Conservation (phyloP, 805 yeast species). For the Komagataella mondaviorum region DNA sequence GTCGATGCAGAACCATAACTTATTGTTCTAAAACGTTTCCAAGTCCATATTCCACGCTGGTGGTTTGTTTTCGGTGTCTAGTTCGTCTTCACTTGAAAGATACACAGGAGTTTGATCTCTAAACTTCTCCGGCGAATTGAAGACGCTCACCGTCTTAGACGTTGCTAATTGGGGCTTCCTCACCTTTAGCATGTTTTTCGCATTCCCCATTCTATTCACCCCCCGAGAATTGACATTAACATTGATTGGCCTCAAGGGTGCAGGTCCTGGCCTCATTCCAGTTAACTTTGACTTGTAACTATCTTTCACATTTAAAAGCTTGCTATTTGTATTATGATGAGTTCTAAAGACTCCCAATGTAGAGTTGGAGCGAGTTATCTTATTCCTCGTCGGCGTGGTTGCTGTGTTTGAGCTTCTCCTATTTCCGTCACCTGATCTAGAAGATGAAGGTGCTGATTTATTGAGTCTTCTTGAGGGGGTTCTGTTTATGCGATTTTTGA, state of each 20-base stretch:
- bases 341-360: not conserved
- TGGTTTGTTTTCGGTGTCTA: not conserved
- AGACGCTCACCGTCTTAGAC: not conserved
- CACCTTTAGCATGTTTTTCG: not conserved
- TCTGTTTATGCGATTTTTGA: conserved; percentile 11
- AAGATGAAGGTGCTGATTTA: not conserved
- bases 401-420: not conserved
- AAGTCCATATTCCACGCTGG: not conserved
- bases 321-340: not conserved
- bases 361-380: not conserved
- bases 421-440: conserved; percentile 4
- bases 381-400: not conserved
- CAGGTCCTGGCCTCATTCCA: not conserved
- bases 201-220: not conserved
- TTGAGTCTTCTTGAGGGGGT: conserved; percentile 7
- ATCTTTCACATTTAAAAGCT: not conserved
- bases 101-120: not conserved
- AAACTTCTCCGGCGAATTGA: not conserved
- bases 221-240: not conserved
- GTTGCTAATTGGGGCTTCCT: not conserved
- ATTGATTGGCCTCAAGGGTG: not conserved
- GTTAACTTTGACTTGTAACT: not conserved
- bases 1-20: not conserved
- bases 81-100: not conserved
- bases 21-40: not conserved